A percentile compares a stretch with the other conserved stretches of the same genome.
Conservation (phyloP, 805 yeast species). For the Pichia heedii region DNA sequence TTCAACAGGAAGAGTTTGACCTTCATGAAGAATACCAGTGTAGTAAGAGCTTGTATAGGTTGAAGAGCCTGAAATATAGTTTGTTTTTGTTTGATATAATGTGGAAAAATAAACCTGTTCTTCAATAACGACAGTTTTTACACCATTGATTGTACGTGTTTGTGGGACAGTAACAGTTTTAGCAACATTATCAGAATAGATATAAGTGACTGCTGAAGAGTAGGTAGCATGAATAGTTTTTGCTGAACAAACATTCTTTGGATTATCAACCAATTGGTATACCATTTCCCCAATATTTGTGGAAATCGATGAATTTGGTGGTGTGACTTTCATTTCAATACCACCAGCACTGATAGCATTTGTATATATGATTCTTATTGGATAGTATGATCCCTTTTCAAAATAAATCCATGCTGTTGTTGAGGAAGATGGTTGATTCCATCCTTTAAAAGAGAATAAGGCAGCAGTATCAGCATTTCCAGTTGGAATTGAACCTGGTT, state of each 20-base stretch:
- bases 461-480: background rate
- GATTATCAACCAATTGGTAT: background rate
- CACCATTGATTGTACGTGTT: background rate
- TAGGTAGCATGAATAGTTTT: background rate
- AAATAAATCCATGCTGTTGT: slow-evolving; percentile 1
- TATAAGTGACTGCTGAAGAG: background rate
- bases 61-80: background rate
- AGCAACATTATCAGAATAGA: background rate
- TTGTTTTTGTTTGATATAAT: background rate
- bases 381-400: slow-evolving; percentile 4
- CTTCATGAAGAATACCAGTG: background rate
- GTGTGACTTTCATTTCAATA: background rate
- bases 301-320: background rate
- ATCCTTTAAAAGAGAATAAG: background rate
- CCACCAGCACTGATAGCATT: background rate
- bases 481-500: background rate
- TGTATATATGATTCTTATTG: slow-evolving; percentile 6
- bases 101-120: background rate
- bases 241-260: background rate
- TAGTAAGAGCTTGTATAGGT: background rate
- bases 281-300: background rate
- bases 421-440: background rate
- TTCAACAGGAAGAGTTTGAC: background rate
- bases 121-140: background rate
- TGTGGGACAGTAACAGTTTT: background rate